phyloP scores from a whole-genome alignment of 768 basidiomycete genomes.

The Mycena belliarum region DNA sequence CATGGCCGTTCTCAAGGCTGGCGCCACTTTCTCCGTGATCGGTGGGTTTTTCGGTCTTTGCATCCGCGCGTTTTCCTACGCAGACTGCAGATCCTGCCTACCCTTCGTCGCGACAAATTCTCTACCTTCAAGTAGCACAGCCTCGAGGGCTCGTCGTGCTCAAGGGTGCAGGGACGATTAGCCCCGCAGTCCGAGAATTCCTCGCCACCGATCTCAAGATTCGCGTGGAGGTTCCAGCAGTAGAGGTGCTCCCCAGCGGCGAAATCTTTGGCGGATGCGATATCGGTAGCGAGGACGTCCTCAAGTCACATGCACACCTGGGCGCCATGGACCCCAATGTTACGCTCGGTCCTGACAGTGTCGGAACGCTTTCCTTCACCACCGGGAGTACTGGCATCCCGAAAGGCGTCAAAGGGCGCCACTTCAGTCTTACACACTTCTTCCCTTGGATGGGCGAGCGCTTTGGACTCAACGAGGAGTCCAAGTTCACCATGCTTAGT shows the following conservation, averaged over 20 bases:
- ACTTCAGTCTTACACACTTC: slow-evolving; percentile 97
- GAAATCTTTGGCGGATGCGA: slow-evolving; percentile 63
- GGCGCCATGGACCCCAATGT: slow-evolving; percentile 78
- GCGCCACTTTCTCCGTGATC: slow-evolving; percentile 96
- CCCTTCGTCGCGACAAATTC: slow-evolving; percentile 87
- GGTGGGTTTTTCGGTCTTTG: slow-evolving; percentile 50
- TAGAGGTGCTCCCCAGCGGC: slow-evolving; percentile 71
- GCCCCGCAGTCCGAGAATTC: slow-evolving; percentile 81
- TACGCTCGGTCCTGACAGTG: slow-evolving; percentile 88
- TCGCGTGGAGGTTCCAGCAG: slow-evolving; percentile 87
- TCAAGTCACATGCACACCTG: slow-evolving; percentile 54
- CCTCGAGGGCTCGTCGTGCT: slow-evolving; percentile 91
- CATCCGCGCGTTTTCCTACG: neutral
- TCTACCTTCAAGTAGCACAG: slow-evolving; percentile 90
- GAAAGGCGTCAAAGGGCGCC: slow-evolving; percentile 94
- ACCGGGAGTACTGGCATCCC: slow-evolving; percentile 97
- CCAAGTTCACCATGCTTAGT: slow-evolving; percentile 96
- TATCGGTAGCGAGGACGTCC: slow-evolving; percentile 53
- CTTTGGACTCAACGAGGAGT: slow-evolving; percentile 71
- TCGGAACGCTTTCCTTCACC: slow-evolving; percentile 94
- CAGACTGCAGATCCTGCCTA: slow-evolving; percentile 84
- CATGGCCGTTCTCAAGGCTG: slow-evolving; percentile 94
- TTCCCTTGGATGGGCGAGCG: slow-evolving; percentile 98
- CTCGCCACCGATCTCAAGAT: slow-evolving; percentile 77
- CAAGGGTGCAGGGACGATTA: slow-evolving; percentile 83